Percentiles rank a stretch among this genome's conserved stretches.
phyloP scores from a whole-genome alignment of 768 basidiomycete species.

The Boletus barrowsii region DNA sequence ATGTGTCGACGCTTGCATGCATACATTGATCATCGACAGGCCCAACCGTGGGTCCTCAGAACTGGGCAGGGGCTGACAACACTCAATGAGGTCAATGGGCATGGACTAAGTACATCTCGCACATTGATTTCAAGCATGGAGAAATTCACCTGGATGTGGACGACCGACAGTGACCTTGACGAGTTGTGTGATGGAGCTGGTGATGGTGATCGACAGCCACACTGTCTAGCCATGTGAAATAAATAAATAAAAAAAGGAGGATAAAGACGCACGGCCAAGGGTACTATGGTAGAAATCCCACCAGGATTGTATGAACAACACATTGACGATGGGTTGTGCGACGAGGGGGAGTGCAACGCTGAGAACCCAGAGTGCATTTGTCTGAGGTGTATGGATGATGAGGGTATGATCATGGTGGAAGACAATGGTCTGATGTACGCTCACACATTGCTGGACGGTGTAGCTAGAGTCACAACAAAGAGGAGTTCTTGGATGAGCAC shows the following conservation, averaged over 20 bases:
- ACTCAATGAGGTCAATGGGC: constrained; percentile 25
- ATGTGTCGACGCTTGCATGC: constrained; percentile 60
- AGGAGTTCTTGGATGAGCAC: neutral
- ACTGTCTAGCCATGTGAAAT: constrained; percentile 37
- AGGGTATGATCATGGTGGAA: neutral
- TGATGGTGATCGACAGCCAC: constrained; percentile 64
- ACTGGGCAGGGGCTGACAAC: constrained; percentile 65
- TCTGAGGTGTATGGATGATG: constrained; percentile 2
- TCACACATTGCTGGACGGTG: constrained; percentile 67
- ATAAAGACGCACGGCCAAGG: constrained; percentile 24
- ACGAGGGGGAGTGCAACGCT: constrained; percentile 55
- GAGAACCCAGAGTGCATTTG: constrained; percentile 46
- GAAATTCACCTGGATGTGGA: constrained; percentile 71
- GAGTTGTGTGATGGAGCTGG: constrained; percentile 78
- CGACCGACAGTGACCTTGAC: constrained; percentile 85
- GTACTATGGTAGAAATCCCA: constrained; percentile 83
- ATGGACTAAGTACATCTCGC: neutral
- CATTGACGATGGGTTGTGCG: constrained; percentile 64
- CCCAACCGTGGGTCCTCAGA: constrained; percentile 67
- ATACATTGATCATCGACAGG: constrained; percentile 67
- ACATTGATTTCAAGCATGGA: no score
- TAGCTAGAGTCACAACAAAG: constrained; percentile 37
- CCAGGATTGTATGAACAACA: constrained; percentile 69
- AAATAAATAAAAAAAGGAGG: no score
- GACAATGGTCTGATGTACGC: constrained; percentile 34